A percentile compares a stretch with the other conserved stretches of the same genome.
Conservation (phyloP, 768 basidiomycete species). For the Tephrocybe sp. region DNA sequence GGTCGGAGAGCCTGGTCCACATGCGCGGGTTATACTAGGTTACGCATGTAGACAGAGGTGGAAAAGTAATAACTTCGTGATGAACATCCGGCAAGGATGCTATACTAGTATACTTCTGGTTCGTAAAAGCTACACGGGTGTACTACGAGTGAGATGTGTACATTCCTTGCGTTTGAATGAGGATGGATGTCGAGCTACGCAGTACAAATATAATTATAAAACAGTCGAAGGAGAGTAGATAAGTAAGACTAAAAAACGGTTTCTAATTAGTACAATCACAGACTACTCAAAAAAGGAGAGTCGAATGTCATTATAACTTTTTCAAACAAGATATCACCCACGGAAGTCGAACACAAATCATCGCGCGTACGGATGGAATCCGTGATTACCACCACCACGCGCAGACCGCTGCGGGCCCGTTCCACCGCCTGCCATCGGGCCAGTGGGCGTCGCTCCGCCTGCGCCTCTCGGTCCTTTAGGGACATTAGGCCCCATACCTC, state of each 20-base stretch:
- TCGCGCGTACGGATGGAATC: slow-evolving; percentile 83
- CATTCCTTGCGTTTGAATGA: no score
- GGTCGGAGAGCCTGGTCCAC: no score
- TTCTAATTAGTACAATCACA: slow-evolving; percentile 14
- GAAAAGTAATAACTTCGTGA: no score
- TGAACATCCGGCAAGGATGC: no score
- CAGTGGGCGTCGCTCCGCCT: slow-evolving; percentile 35
- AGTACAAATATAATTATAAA: slow-evolving; percentile 5
- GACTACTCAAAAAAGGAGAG: not conserved
- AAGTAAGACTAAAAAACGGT: slow-evolving; percentile 15
- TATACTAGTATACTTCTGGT: no score
- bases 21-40: no score
- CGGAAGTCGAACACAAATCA: slow-evolving; percentile 32
- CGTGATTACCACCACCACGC: slow-evolving; percentile 73
- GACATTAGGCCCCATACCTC: slow-evolving; percentile 53
- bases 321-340: not conserved
- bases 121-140: no score
- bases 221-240: slow-evolving; percentile 6
- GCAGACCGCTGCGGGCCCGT: slow-evolving; percentile 70
- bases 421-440: slow-evolving; percentile 45
- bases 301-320: not conserved
- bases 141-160: no score
- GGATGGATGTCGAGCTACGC: no score
- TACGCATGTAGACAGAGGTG: no score
- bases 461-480: slow-evolving; percentile 66